These are phyloP conservation scores for Arthrocladium fulminans DNA, from an alignment of 2,329 filamentous ascomycete genomes.

Conservation along the genomic window DNA sequence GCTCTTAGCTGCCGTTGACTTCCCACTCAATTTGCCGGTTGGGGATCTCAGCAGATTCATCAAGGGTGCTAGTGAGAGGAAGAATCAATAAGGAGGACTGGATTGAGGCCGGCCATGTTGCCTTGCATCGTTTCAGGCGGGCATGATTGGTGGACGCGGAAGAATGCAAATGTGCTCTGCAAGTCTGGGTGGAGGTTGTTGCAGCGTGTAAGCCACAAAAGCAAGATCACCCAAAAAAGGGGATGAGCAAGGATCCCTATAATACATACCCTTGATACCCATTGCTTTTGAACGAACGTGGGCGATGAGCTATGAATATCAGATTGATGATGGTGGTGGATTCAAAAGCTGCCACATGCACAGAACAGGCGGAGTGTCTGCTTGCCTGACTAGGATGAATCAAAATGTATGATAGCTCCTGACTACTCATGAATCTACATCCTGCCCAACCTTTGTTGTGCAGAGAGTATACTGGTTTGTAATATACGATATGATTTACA, in stretches of 20 bases:
- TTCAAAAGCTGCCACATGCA: neutral
- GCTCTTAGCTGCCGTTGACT: constrained; percentile 49
- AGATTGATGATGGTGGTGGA: neutral
- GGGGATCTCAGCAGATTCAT: constrained; percentile 47
- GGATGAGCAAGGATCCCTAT: neutral
- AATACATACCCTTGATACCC: neutral
- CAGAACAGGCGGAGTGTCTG: neutral
- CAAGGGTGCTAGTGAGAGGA: constrained; percentile 21
- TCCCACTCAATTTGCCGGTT: constrained; percentile 48
- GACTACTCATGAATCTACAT: neutral
- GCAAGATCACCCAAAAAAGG: neutral
- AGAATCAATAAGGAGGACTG: constrained; percentile 3
- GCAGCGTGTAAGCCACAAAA: neutral
- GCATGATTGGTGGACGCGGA: neutral
- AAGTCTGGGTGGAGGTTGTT: neutral
- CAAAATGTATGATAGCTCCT: neutral
- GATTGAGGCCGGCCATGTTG: neutral
- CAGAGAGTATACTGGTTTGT: neutral
- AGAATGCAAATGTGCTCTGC: too few relatives aligned
- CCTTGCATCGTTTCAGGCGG: neutral
- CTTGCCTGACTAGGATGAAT: neutral
- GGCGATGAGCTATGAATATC: neutral
- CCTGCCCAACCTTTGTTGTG: neutral
- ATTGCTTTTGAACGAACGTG: neutral
- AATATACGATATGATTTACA: too few relatives aligned